A percentile compares a stretch with the other conserved stretches of the same genome.
These are phyloP conservation scores for Daldinia childiae DNA, from an alignment of 495 filamentous ascomycete species.

Conservation along the genomic window DNA sequence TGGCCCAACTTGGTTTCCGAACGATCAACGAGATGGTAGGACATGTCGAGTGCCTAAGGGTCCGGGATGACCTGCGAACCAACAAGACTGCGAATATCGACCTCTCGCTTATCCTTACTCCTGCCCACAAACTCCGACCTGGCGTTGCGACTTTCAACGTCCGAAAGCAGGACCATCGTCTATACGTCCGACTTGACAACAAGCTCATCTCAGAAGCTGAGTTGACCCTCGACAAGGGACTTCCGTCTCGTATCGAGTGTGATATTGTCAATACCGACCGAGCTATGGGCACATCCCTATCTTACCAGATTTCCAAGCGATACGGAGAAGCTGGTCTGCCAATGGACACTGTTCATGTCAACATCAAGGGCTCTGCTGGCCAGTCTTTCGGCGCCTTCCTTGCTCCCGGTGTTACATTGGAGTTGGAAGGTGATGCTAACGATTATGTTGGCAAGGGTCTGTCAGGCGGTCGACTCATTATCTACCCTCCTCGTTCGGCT, in stretches of 20 bases:
- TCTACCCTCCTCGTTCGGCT: conserved; percentile 93
- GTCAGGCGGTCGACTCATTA: conserved; percentile 92
- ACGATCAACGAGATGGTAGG: conserved; percentile 99
- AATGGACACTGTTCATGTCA: conserved; percentile 94
- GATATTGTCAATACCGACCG: conserved; percentile 99
- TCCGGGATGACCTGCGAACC: conserved; percentile 88
- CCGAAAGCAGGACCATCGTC: conserved; percentile 94
- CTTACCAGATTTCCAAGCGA: conserved; percentile 93
- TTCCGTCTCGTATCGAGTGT: conserved; percentile 94
- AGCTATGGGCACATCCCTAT: conserved; percentile 91
- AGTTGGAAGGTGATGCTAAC: conserved; percentile 97
- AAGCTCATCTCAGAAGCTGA: conserved; percentile 98
- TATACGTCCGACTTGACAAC: conserved; percentile 96
- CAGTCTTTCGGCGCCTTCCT: conserved; percentile 98
- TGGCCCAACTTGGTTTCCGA: conserved; percentile 95
- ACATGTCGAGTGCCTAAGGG: conserved; percentile 84
- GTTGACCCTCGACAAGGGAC: conserved; percentile 93
- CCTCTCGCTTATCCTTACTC: conserved; percentile 93
- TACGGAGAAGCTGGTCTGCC: conserved; percentile 93
- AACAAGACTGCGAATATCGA: conserved; percentile 95
- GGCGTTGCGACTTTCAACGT: conserved; percentile 99
- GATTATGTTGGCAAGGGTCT: conserved; percentile 99
- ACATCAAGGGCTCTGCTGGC: conserved; percentile 97
- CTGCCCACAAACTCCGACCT: conserved; percentile 93
- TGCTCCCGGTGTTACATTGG: conserved; percentile 92